Conservation (phyloP, 345 rosid genomes). For the Linum lewisii region DNA sequence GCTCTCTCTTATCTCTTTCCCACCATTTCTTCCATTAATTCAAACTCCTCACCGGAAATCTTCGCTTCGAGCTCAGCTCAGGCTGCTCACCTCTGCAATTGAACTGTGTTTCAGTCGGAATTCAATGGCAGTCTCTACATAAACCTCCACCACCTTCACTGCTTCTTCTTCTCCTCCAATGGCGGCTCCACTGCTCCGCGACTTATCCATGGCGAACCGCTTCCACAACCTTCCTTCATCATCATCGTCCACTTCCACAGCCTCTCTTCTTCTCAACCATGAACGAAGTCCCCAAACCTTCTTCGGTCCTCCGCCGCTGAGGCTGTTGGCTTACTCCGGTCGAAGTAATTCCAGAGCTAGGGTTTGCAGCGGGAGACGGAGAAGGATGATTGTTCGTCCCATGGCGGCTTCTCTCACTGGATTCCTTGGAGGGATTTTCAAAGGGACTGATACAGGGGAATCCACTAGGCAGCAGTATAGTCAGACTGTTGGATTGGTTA, state of each 20-base stretch:
- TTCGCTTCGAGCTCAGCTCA: no score
- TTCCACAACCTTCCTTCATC: neutral
- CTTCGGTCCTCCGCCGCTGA: neutral
- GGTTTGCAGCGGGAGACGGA: slow-evolving; percentile 14
- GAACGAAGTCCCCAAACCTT: neutral
- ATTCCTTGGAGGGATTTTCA: slow-evolving; percentile 73
- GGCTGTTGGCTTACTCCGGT: neutral
- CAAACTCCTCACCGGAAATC: no score
- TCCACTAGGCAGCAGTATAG: slow-evolving; percentile 76
- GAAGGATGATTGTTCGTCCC: slow-evolving; percentile 24
- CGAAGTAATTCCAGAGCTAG: neutral
- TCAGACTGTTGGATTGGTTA: slow-evolving; percentile 38
- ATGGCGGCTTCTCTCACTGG: slow-evolving; percentile 82
- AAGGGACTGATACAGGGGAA: slow-evolving; percentile 78
- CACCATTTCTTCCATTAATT: no score
- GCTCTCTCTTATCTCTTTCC: no score
- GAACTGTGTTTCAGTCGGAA: no score
- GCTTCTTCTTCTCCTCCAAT: neutral
- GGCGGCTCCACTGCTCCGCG: neutral
- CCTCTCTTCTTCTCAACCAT: neutral
- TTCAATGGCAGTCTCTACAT: no score
- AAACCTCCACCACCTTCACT: no score
- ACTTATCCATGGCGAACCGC: neutral
- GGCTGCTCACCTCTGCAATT: no score
- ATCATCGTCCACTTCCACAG: neutral